Conservation (phyloP, 441 rosid species). For the Pelargonium cotyledonis region DNA sequence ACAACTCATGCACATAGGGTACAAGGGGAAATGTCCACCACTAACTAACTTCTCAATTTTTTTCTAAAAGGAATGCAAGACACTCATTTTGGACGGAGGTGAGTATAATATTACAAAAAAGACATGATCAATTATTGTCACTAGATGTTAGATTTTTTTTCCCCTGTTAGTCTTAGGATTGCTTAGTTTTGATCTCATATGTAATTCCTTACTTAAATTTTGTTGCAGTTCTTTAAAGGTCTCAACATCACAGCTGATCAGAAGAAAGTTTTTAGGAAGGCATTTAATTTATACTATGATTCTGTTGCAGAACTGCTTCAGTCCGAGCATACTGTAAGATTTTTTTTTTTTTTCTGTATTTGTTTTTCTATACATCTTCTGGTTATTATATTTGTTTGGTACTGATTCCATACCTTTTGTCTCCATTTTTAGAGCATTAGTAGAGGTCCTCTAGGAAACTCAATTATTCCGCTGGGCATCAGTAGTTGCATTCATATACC, state of each 20-base stretch:
- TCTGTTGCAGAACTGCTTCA: constrained; percentile 58
- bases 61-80: too few species aligned
- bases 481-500: background rate
- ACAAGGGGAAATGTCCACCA: too few species aligned
- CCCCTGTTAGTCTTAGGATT: too few species aligned
- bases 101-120: too few species aligned
- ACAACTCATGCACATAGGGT: too few species aligned
- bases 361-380: background rate
- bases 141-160: too few species aligned
- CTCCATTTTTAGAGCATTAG: background rate
- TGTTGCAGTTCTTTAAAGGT: constrained; percentile 70
- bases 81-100: too few species aligned
- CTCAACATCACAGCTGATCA: constrained; percentile 76
- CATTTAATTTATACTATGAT: constrained; percentile 71
- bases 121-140: too few species aligned
- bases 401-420: constrained; percentile 5
- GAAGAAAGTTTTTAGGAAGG: constrained; percentile 74
- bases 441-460: background rate
- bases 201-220: constrained; percentile 30
- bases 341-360: background rate
- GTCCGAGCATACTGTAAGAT: constrained; percentile 48
- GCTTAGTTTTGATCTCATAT: constrained; percentile 4
- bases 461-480: background rate
- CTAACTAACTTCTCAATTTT: too few species aligned
- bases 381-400: background rate